Base-by-base conservation (phyloP, 2,329 filamentous ascomycete species). In the Penicillium freii region DNA sequence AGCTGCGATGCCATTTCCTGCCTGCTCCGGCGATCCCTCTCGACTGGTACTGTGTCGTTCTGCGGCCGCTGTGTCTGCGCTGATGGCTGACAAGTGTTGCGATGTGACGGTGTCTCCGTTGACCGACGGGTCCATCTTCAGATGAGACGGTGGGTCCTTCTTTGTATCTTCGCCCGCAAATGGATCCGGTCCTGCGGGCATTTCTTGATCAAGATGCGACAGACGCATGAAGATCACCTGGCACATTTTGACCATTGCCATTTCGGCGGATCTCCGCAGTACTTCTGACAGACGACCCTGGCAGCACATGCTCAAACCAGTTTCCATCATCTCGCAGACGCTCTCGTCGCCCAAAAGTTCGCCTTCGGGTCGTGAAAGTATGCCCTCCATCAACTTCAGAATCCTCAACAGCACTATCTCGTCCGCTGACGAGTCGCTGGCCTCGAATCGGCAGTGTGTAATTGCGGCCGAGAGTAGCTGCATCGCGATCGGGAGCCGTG, bases 321-420 rank as follows among this genome's bases (percentile, higher is more conserved):
- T 93, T 73, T 96, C 94, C 93, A 99, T 97, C 92, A 99, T 97
- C 73, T 97, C 92, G 72, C 95, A 99, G 11, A 99, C 92, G 71
- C 93, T 97, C 77, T 97, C 93, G 69, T 99, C 94, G 57, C 93
- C 95, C n/a, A 99, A 80, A 11, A 97, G 85, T 64, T 95, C 89
- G 38, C 94, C 94, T 31, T 93, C 92, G 0, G 92, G 91, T 0
- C 94, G 91, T 17, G 92, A 95, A 68, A 99, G 88, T 89, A 99
- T 97, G 69, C 92, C 90, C 75, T 99, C 94, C 94, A 99, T 99
- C 46, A 99, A 83, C 71, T 96, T 94, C 58, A 99, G 77, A 67
- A 99, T 97, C 77, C 95, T 89, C 55, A 97, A 80, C 54, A 97
- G 82, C 15, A 99, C 95, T 52, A 97, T 92, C 75, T 99, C 94